A percentile compares a stretch with the other conserved stretches of the same genome.
phyloP scores from a whole-genome alignment of 768 basidiomycete species.

The Daedaleopsis nitida region DNA sequence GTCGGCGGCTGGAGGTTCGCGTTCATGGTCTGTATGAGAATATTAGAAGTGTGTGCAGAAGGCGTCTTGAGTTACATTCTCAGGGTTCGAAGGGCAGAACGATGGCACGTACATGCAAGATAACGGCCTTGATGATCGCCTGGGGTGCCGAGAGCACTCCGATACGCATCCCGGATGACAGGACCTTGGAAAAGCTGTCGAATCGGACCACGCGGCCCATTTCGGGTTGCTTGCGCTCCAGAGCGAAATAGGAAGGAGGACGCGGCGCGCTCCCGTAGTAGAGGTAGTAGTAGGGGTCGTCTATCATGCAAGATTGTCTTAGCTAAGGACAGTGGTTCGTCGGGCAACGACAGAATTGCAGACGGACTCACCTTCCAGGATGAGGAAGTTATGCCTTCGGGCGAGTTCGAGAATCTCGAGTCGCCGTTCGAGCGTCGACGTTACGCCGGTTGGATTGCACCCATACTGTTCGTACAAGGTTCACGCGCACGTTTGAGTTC shows the following conservation, averaged over 20 bases:
- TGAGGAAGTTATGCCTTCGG: constrained; percentile 72
- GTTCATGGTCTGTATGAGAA: constrained; percentile 51
- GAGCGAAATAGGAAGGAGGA: constrained; percentile 77
- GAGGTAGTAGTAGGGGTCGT: constrained; percentile 79
- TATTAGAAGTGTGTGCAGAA: no score
- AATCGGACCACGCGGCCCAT: constrained; percentile 84
- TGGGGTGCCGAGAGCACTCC: constrained; percentile 82
- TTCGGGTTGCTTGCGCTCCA: constrained; percentile 68
- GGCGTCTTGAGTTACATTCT: no score
- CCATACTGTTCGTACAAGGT: constrained; percentile 54
- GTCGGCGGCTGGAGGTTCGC: constrained; percentile 67
- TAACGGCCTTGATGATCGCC: constrained; percentile 65
- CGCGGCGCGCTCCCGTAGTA: constrained; percentile 70
- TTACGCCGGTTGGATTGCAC: constrained; percentile 85
- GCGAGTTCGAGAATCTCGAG: constrained; percentile 73
- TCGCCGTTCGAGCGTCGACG: constrained; percentile 68
- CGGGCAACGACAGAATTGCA: constrained; percentile 6
- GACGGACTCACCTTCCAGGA: constrained; percentile 70
- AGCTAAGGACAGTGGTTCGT: background rate
- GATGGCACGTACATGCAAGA: constrained; percentile 57
- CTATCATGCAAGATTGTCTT: constrained; percentile 38
- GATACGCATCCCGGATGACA: constrained; percentile 75
- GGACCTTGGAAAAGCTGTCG: constrained; percentile 87
- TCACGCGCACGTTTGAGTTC: no score
- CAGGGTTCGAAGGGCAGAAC: background rate